Conservation (phyloP, 2,329 filamentous ascomycete species). For the Colletotrichum neosansevieriae region DNA sequence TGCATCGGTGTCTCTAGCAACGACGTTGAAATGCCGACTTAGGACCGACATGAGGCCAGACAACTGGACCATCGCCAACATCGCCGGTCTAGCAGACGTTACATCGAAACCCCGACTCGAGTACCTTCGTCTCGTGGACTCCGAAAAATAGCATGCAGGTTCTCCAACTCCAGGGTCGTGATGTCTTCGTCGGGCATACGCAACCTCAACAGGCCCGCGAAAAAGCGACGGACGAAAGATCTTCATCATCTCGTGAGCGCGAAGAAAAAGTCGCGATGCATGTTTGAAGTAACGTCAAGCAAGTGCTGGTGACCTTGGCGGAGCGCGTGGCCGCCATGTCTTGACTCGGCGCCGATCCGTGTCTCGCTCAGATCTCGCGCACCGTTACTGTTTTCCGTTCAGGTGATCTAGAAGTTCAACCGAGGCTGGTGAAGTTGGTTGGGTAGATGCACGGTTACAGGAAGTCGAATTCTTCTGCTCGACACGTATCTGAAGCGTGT, state of each 20-base stretch:
- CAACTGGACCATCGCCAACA: neutral
- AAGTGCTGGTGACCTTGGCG: conserved; percentile 29
- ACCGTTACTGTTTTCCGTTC: conserved; percentile 22
- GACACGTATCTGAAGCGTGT: neutral
- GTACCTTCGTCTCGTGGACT: conserved; percentile 17
- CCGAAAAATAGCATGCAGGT: neutral
- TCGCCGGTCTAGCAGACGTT: conserved; percentile 6
- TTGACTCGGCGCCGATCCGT: conserved; percentile 36
- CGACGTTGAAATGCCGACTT: conserved; percentile 13
- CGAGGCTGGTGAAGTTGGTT: too few relatives aligned
- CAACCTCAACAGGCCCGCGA: neutral
- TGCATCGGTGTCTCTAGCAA: conserved; percentile 4
- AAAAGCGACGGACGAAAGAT: conserved; percentile 4
- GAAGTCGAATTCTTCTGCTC: too few relatives aligned
- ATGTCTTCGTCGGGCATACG: neutral
- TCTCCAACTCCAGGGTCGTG: neutral
- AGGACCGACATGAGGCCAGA: conserved; percentile 11
- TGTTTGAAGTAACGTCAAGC: conserved; percentile 29
- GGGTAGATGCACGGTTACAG: too few relatives aligned
- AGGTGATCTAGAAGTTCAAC: conserved; percentile 11
- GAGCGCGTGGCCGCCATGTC: conserved; percentile 31
- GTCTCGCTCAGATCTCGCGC: conserved; percentile 26
- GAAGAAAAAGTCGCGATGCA: conserved; percentile 18
- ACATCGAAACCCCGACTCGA: conserved; percentile 1
- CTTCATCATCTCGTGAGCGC: conserved; percentile 16